Percentiles rank a stretch among this genome's conserved stretches.
phyloP scores from a whole-genome alignment of 2,329 filamentous ascomycete genomes.

The Fusarium falciforme region DNA sequence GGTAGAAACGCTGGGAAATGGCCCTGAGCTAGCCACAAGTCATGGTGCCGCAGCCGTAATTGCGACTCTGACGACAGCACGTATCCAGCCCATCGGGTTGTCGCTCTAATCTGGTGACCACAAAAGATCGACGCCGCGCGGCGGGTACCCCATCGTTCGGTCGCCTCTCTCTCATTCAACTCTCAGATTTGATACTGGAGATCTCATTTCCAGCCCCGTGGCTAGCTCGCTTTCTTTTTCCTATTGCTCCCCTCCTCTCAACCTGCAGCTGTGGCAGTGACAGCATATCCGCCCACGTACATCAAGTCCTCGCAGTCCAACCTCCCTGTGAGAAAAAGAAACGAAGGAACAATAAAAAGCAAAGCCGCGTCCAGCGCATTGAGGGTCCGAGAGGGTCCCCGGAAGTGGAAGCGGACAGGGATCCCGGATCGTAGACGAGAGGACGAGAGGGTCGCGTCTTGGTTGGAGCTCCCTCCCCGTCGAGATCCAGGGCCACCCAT shows the following conservation, averaged over 20 bases:
- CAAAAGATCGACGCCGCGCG: neutral
- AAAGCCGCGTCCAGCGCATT: conserved; percentile 1
- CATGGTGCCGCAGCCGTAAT: conserved; percentile 5
- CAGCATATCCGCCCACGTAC: neutral
- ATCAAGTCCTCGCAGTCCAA: conserved; percentile 4
- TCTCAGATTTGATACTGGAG: conserved; percentile 20
- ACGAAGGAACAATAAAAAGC: conserved; percentile 13
- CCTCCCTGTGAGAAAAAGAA: conserved; percentile 19
- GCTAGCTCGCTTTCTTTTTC: conserved; percentile 8
- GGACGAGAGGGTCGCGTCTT: neutral
- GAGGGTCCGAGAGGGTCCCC: conserved; percentile 6
- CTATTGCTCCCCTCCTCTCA: neutral
- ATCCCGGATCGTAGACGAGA: neutral
- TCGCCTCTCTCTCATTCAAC: neutral
- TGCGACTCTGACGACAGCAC: conserved; percentile 11
- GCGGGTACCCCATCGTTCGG: neutral
- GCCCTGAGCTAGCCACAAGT: neutral
- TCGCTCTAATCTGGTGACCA: conserved; percentile 19
- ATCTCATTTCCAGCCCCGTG: conserved; percentile 36
- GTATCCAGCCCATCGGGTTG: conserved; percentile 23
- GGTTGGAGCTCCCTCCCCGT: neutral
- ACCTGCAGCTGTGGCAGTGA: neutral
- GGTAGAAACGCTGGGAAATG: conserved; percentile 10
- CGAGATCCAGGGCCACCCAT: conserved; percentile 1
- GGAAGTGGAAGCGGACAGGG: conserved; percentile 8